Evolutionary conservation across 345 rosid species (phyloP).

Genomic region (Eucalyptus camaldulensis): DNA sequence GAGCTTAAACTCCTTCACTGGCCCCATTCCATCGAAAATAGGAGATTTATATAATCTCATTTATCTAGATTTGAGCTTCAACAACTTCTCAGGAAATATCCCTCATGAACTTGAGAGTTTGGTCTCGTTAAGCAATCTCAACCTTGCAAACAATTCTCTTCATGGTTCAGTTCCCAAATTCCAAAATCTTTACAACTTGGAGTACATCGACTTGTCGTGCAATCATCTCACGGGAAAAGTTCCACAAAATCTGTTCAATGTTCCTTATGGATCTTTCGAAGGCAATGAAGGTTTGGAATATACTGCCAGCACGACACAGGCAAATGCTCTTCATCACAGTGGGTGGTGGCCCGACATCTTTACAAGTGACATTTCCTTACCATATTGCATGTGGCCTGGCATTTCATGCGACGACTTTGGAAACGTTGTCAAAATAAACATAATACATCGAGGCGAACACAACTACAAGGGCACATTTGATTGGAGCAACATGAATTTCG

Average conservation of each 20-base stretch:
- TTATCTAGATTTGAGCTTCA: background rate
- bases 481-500: too few relatives aligned
- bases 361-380: too few relatives aligned
- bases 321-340: accelerated
- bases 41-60: background rate
- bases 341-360: accelerated
- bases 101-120: background rate
- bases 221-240: background rate
- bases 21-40: background rate
- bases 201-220: background rate
- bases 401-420: background rate
- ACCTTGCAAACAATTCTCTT: background rate
- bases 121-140: background rate
- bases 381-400: background rate
- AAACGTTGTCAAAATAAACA: background rate
- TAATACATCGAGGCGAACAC: accelerated
- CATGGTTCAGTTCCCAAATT: background rate
- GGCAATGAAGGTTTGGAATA: background rate
- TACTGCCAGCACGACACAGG: background rate
- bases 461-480: background rate
- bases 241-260: background rate
- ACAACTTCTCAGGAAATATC: background rate
- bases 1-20: too few relatives aligned
- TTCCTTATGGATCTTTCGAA: accelerated
- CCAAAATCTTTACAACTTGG: accelerated